phyloP scores from a whole-genome alignment of 192 early-diverging fungal genomes.

The Podila clonocystis region DNA sequence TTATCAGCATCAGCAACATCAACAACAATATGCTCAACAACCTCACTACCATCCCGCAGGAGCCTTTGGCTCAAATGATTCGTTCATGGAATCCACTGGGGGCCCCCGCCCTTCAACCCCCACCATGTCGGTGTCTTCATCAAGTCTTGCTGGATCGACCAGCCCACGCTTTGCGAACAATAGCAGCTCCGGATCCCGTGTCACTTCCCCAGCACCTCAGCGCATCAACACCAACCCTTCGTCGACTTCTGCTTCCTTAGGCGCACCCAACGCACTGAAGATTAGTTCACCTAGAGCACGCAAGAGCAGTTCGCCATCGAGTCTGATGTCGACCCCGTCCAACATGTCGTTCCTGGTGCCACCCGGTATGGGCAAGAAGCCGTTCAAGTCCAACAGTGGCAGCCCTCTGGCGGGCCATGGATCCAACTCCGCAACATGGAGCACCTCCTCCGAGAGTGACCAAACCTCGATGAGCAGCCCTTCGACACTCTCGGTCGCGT shows the following conservation, averaged over 20 bases:
- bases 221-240: background rate
- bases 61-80: constrained; percentile 55
- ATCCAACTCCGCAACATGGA: background rate
- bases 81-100: constrained; percentile 14
- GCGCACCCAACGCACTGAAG: background rate
- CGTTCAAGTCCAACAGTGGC: constrained; percentile 11
- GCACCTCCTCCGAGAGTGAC: too few species aligned
- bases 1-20: constrained; percentile 11
- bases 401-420: constrained; percentile 20
- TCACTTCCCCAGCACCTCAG: constrained; percentile 13
- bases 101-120: constrained; percentile 52
- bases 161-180: constrained; percentile 40
- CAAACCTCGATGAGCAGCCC: too few species aligned
- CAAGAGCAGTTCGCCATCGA: constrained; percentile 35
- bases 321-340: constrained; percentile 43
- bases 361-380: constrained; percentile 10
- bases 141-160: constrained; percentile 46
- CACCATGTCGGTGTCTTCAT: constrained; percentile 47
- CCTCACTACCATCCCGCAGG: background rate
- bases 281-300: constrained; percentile 14
- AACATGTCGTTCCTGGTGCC: constrained; percentile 36
- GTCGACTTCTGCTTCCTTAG: constrained; percentile 6
- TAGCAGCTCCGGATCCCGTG: constrained; percentile 2
- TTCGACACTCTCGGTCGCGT: background rate
- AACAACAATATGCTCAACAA: constrained; percentile 6